Base-by-base conservation (phyloP, 225 moss, liverwort and hornwort genomes). In the Pleurozium schreberi region DNA sequence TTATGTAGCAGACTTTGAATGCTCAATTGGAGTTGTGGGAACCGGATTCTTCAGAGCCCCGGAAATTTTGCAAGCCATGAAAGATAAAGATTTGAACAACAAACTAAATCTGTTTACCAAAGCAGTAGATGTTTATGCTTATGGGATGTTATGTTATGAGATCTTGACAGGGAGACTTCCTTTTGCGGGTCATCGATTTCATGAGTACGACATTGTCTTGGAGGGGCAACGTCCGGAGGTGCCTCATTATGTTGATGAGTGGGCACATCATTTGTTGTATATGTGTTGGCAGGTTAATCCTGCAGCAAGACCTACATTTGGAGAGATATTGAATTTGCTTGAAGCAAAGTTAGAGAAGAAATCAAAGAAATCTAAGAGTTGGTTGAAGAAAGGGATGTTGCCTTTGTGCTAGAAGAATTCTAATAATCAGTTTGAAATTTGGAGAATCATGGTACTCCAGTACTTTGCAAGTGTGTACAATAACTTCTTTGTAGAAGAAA, bases 141-240 rank as follows among this genome's bases (percentile, higher is more conserved):
- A 75, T 0, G 6, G 7, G 31, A 19, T 75, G 19, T 31, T 49
- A 10, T 47, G 30, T 18, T 47, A 30, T 1, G 3, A 47, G 74
- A 30, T 47, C 47, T 74, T 75, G 31, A 33, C 4, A 47, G 11
- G 17, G 6, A 49, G 7, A 6, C 11, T 33, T 30, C 19, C 42
- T 19, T 75, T 75, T 49, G 7, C 19, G 11, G 75, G 5, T 30
- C 75, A 73, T 73, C n/a, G n/a, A n/a, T n/a, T n/a, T n/a, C n/a
- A n/a, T n/a, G n/a, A n/a, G n/a, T 16, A 12, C 17, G 47, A 31
- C 47, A 45, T 45, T 27, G 28, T 74, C 30, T 2, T 30, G 4
- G 10, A 3, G 0, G 47, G 30, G 25, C 5, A 2, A 17, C 3
- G 7, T 0, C 30, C 5, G 3, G 6, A 47, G 31, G 1, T 49